Base-by-base conservation (phyloP, 495 filamentous ascomycete genomes). In the Aspergillus hancockii region DNA sequence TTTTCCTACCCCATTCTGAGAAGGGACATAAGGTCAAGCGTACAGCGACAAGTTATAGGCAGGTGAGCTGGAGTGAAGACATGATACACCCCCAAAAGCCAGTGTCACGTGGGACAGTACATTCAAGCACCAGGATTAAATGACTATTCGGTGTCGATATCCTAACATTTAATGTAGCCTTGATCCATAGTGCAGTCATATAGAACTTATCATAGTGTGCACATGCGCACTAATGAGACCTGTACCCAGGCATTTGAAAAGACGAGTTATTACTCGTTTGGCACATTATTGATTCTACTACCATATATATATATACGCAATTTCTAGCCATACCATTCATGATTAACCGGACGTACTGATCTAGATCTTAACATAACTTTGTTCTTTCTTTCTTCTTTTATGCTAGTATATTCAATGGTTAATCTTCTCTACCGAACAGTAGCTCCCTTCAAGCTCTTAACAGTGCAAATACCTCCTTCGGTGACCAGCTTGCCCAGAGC, bases 401-500 rank as follows among this genome's bases (percentile, higher is more conserved):
- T 31, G 21, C 12, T 13, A 55, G 49, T 21, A 32, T 14, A 30
- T 36, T 18, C 19, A 45, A 13, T 54, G 5, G 9, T 54, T 31
- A 10, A 31, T 31, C 16, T 36, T 4, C 34, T 60, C 60, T 75
- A 80, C 75, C 90, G 80, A 57, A 93, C 90, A 63, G 82, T 79
- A 54, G 85, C 90, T n/a, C 82, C 83, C 75, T 82, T 84, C 62
- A 95, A 75, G 59, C 71, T 88, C 76, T 86, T 84, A 28, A 93
- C 91, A 46, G 76, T 90, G 72, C 91, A 94, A 16, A 85, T 67
- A 38, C 88, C 88, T 41, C 90, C 91, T 62, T 82, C 81, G 12
- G 87, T 89, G 41, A 88, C 77, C 36, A 95, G 74, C 77, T 85
- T 90, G 25, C 87, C 90, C 22, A 88, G 54, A 22, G 83, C 81